These are phyloP conservation scores for Rhododendron kiyosumense DNA, from an alignment of 148 eudicot genomes.

Conservation along the genomic window DNA sequence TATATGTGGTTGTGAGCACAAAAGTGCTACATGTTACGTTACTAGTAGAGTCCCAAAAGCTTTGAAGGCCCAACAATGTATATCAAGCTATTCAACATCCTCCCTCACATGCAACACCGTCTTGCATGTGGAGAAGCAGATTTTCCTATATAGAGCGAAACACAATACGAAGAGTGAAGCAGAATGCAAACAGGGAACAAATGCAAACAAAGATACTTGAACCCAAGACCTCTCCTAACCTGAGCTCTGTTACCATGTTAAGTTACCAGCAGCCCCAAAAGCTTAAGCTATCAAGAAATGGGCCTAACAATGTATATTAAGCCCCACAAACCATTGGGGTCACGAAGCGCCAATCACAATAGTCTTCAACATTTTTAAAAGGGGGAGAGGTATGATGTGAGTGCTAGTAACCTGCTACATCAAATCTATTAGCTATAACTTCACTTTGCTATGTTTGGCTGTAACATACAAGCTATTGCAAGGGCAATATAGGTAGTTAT, in stretches of 20 bases:
- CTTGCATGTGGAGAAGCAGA: not conserved
- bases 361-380: not conserved
- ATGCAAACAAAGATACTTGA: not conserved
- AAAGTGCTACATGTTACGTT: not conserved
- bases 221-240: not conserved
- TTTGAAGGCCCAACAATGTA: not conserved
- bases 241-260: not conserved
- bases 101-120: not conserved
- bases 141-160: not conserved
- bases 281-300: not conserved
- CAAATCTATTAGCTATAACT: not conserved
- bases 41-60: not conserved
- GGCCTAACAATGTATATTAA: not conserved
- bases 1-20: not conserved
- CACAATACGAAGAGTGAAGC: not conserved
- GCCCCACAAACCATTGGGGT: not conserved
- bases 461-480: not conserved
- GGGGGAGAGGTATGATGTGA: not conserved
- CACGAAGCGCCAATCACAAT: not conserved
- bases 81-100: not conserved
- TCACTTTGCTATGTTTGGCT: not conserved
- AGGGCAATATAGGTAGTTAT: not conserved
- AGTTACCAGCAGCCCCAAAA: not conserved
- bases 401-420: not conserved
- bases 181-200: not conserved